Evolutionary conservation across 352 stramenopile genomes (phyloP), one percentile per base, ranked within the genome.

Genomic region (Halophytophthora batemanensis): DNA sequence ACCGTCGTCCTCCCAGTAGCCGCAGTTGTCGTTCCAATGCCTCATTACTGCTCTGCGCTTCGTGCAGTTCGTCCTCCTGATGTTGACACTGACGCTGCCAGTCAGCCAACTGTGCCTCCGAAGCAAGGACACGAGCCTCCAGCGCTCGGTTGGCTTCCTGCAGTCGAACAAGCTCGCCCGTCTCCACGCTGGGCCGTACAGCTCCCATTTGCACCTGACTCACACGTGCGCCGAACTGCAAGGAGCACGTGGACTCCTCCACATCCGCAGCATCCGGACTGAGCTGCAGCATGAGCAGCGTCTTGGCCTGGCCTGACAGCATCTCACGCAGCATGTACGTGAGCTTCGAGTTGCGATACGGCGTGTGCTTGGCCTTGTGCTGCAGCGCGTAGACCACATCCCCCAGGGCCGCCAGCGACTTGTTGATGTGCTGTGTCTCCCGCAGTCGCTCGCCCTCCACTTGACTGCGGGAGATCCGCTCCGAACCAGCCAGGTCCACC

Each of bases 351-450:
- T 98, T 98, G 19, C 95, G 86, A 56, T 96, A 98, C 23, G 93
- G 94, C 7, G 97, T 84, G 73, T 98, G 95, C 50, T 95, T 96
- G 17, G 85, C 74, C 65, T 96, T 96, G 59, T 95, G 85, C 55
- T 95, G 82, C 23, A 96, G 71, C 34, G 86, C 87, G 36, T 96
- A 80, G 53, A 99, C 98, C 14, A 99, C 97, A 71, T 99, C 97
- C 35, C 96, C 96, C 18, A 99, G 79, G 34, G 96, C 96, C 15
- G 87, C 92, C 21, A 99, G 78, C 43, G 87, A 98, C 75, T 99
- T 99, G 87, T 99, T 99, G 64, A 99, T 99, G 61, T 98, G 90
- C 58, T 98, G 93, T 12, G 96, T 97, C 59, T 99, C 97, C 53
- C 97, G 97, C 35, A 99, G 66, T 0, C 82, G 79, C 28, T 95